Evolutionary conservation across 257 asterid species (phyloP).

Genomic region (Nicotiana benthamiana): DNA sequence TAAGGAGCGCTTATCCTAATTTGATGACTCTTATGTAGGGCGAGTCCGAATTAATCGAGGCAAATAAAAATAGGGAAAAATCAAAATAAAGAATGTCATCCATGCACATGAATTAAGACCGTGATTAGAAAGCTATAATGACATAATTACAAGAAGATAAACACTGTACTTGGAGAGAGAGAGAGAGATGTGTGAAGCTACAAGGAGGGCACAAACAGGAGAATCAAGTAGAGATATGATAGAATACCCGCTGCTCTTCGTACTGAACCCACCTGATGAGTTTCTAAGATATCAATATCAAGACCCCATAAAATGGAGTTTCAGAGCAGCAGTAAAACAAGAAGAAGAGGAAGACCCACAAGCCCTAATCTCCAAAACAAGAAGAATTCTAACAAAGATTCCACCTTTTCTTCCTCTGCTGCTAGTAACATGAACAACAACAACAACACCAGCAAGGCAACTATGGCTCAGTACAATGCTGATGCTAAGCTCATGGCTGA

Average conservation of each 20-base stretch:
- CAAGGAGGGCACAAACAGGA: neutral
- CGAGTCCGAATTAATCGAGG: too few relatives aligned
- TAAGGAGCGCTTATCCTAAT: too few relatives aligned
- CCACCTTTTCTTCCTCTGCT: constrained; percentile 24
- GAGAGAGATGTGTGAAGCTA: neutral
- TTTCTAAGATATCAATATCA: neutral
- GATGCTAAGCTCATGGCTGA: constrained; percentile 51
- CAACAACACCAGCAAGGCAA: neutral
- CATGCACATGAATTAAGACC: too few relatives aligned
- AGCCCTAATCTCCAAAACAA: neutral
- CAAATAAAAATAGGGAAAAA: too few relatives aligned
- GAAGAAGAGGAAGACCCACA: neutral
- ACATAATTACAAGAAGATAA: neutral
- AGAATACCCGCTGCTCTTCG: neutral
- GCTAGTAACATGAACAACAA: constrained; percentile 29
- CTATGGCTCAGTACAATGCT: constrained; percentile 31
- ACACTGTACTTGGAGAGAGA: neutral
- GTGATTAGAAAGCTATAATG: neutral
- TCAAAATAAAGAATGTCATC: too few relatives aligned
- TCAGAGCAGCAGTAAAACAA: neutral
- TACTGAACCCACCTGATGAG: constrained; percentile 3
- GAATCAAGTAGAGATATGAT: constrained; percentile 1
- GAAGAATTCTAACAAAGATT: neutral
- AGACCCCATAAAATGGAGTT: constrained; percentile 22
- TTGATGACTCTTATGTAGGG: too few relatives aligned